Percentiles rank a stretch among this genome's conserved stretches.
Conservation (phyloP, 1,139 yeast species). For the Blastobotrys petasosporus region DNA sequence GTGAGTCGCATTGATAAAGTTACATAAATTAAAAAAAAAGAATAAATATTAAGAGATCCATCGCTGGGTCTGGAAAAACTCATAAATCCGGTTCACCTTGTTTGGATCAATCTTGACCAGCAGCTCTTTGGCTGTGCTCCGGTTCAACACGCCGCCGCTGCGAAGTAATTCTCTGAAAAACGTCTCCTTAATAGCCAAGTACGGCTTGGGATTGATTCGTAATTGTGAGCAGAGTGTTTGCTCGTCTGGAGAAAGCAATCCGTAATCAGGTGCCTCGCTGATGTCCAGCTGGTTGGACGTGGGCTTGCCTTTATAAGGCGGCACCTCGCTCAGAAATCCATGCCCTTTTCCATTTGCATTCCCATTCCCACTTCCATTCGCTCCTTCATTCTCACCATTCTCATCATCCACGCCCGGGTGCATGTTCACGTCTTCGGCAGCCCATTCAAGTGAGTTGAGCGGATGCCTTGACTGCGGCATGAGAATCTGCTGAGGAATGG, state of each 20-base stretch:
- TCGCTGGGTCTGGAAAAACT: conserved; percentile 84
- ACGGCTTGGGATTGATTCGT: conserved; percentile 87
- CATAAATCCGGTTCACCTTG: conserved; percentile 83
- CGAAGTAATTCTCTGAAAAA: conserved; percentile 80
- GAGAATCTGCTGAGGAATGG: conserved; percentile 10
- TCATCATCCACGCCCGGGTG: background rate
- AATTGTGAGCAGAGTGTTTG: conserved; percentile 77
- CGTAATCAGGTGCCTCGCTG: conserved; percentile 76
- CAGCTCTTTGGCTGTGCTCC: conserved; percentile 76
- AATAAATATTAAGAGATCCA: conserved; percentile 46
- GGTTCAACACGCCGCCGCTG: conserved; percentile 76
- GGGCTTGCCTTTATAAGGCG: conserved; percentile 1
- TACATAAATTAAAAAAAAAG: background rate
- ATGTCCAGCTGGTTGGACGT: conserved; percentile 49
- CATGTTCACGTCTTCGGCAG: conserved; percentile 8
- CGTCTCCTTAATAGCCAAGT: conserved; percentile 87
- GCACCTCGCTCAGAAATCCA: background rate
- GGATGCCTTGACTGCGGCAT: conserved; percentile 13
- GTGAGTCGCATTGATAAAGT: background rate
- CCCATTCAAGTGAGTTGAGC: conserved; percentile 8
- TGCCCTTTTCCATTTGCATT: background rate
- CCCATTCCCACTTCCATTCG: background rate
- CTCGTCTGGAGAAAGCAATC: conserved; percentile 76
- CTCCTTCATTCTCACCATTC: background rate
- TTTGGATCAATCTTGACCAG: conserved; percentile 70